A percentile compares a stretch with the other conserved stretches of the same genome.
Conservation (phyloP, 2,329 filamentous ascomycete genomes). For the Apiospora phragmitis region DNA sequence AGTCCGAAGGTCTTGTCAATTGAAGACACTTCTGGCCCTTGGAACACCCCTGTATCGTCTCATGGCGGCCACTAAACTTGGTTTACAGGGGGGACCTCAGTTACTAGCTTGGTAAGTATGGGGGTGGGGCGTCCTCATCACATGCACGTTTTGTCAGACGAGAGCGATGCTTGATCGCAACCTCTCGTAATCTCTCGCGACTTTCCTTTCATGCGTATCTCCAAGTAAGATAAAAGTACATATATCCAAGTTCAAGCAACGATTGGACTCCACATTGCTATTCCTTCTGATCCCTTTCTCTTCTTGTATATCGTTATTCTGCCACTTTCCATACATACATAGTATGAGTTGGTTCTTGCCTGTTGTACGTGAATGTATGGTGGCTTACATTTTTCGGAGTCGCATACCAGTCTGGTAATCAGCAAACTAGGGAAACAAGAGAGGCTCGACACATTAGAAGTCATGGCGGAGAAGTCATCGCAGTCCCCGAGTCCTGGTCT, state of each 20-base stretch:
- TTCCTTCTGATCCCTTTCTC: background rate
- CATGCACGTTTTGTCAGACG: constrained; percentile 10
- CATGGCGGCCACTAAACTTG: constrained; percentile 3
- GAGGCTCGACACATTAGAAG: background rate
- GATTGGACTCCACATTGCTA: background rate
- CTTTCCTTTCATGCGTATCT: background rate
- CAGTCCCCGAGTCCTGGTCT: constrained; percentile 21
- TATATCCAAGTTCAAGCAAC: background rate
- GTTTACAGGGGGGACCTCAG: background rate
- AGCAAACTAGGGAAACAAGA: too few species aligned
- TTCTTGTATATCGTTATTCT: background rate
- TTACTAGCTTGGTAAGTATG: background rate
- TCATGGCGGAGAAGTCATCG: constrained; percentile 26
- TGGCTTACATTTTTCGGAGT: background rate
- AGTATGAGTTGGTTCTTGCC: background rate
- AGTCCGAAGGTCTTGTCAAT: background rate
- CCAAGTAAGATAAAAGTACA: background rate
- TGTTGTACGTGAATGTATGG: background rate
- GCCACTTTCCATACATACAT: background rate
- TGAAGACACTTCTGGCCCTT: background rate
- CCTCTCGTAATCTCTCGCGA: background rate
- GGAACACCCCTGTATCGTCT: background rate
- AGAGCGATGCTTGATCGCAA: background rate
- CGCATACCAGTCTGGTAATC: background rate
- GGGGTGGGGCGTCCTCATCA: constrained; percentile 12